A percentile compares a stretch with the other conserved stretches of the same genome.
Conservation (phyloP, 2,329 filamentous ascomycete species). For the Trichoderma arundinaceum region DNA sequence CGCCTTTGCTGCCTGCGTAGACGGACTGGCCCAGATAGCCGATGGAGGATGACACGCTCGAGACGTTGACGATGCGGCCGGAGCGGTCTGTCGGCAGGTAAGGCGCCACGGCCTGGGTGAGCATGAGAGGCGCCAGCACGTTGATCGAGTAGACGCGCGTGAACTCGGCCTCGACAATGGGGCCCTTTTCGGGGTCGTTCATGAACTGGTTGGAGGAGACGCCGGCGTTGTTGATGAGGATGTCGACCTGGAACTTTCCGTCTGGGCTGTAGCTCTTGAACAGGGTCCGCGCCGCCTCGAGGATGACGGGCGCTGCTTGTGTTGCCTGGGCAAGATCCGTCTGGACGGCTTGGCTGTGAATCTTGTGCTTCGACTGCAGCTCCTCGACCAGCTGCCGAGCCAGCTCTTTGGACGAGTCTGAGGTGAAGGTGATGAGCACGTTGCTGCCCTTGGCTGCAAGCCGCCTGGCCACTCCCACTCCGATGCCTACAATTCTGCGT, state of each 20-base stretch:
- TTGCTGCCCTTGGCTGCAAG: constrained; percentile 66
- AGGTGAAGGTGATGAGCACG: constrained; percentile 65
- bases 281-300: constrained; percentile 41
- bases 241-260: constrained; percentile 63
- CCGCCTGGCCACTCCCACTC: constrained; percentile 61
- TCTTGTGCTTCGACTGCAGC: constrained; percentile 52
- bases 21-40: constrained; percentile 62
- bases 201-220: constrained; percentile 68
- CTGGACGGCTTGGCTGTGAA: constrained; percentile 40
- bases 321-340: constrained; percentile 41
- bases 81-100: constrained; percentile 72
- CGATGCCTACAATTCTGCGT: constrained; percentile 49
- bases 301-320: constrained; percentile 39
- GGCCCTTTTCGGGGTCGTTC: constrained; percentile 57
- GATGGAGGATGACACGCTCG: constrained; percentile 59
- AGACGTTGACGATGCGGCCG: constrained; percentile 62
- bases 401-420: constrained; percentile 55
- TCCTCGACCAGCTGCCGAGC: constrained; percentile 55
- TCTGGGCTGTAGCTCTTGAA: constrained; percentile 37
- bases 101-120: constrained; percentile 74
- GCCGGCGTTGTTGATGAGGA: constrained; percentile 88
- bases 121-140: constrained; percentile 78
- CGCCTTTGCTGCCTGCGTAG: constrained; percentile 64
- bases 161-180: constrained; percentile 69
- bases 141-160: constrained; percentile 77